Evolutionary conservation across 129 eudicot species (phyloP).

Genomic region (Oenanthe sinensis): DNA sequence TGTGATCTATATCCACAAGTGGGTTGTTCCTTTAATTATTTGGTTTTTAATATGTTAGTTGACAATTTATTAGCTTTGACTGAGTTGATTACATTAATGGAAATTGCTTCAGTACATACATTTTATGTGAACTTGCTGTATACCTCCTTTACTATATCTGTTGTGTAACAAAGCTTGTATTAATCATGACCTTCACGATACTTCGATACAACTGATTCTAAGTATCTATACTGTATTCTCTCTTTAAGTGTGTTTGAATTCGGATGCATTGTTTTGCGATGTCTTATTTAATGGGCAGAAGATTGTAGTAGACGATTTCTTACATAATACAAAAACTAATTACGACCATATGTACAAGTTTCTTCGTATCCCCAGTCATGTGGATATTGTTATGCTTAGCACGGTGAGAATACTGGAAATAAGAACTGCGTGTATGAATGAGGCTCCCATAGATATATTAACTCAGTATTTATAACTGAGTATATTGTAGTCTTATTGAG

Average conservation of each 20-base stretch:
- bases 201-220: background rate
- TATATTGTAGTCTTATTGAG: background rate
- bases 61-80: background rate
- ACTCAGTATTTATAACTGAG: background rate
- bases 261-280: background rate
- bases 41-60: background rate
- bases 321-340: background rate
- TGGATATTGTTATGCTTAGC: background rate
- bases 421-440: background rate
- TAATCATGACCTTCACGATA: background rate
- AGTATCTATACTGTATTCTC: background rate
- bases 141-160: background rate
- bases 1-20: slow-evolving; percentile 97
- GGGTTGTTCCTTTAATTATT: slow-evolving; percentile 15
- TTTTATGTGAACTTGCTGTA: background rate
- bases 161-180: background rate
- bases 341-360: background rate
- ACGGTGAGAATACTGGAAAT: background rate
- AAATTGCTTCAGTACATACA: background rate
- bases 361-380: background rate
- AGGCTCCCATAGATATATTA: background rate
- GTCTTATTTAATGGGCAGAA: background rate
- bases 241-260: background rate
- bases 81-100: background rate
- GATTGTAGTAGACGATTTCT: background rate